Base-by-base conservation (phyloP, 768 basidiomycete species). In the Rhodocollybia butyracea region DNA sequence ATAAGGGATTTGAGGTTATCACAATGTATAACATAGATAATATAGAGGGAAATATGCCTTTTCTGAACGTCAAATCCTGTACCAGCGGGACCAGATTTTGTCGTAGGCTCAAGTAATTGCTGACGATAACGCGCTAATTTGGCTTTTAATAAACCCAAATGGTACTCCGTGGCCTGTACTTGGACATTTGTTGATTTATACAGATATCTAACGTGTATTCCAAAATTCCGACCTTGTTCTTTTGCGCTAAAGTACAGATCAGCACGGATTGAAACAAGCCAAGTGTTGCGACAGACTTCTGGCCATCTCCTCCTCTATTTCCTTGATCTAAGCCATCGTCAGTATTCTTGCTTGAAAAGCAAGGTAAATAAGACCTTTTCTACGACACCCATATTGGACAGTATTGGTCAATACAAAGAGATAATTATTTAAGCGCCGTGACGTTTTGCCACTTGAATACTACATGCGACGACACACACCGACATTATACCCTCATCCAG, bases 81-180 rank as follows among this genome's bases (percentile, higher is more conserved):
- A 26, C 92, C 93, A 2, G 78, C 77, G 57, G 86, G 84, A 17
- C 89, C 83, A 3, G 88, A 89, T 69, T 98, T 98, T 42, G 86
- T 77, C 1, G 88, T 70, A 1, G 96, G 96, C 68, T 99, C 97
- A 7, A 99, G 84, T 19, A 99, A 82, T 66, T 98, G 94, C 1
- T 92, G 92, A 30, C 96, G 86, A 70, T 98, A 98, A 51, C 92
- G 85, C 2, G 95, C 94, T 19, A 96, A 78, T 69, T 97, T 98
- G 58, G 95, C 94, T 73, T 97, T 97, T 56, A 96, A 77, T 40
- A 94, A 80, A 64, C 94, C 94, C 48, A 97, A 80, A 73, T 96
- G 94, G 65, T 95, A 95, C 68, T 95, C 93, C 47, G 93, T 96
- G 47, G 93, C 93, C 89, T 92, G 70, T 61, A 50, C 48, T 72